A percentile compares a stretch with the other conserved stretches of the same genome.
Conservation (phyloP, 2,329 filamentous ascomycete species). For the Juglanconis juglandina region DNA sequence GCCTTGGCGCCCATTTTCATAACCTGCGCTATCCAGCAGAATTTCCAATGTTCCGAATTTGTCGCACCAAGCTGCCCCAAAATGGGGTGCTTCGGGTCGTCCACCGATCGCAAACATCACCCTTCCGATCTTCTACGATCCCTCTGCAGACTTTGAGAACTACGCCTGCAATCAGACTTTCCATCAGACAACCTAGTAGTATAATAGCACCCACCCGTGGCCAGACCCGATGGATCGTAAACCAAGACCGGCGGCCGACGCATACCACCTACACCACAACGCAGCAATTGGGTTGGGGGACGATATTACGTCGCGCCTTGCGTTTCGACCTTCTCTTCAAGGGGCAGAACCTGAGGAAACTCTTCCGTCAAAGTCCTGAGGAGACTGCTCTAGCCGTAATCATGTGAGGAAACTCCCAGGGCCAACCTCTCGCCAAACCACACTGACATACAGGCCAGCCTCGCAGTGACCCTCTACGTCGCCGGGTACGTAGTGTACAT, state of each 20-base stretch:
- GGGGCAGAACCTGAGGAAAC: slow-evolving; percentile 33
- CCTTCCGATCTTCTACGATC: neutral
- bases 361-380: slow-evolving; percentile 41
- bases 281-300: neutral
- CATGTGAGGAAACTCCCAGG: slow-evolving; percentile 30
- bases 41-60: slow-evolving; percentile 9
- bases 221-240: slow-evolving; percentile 8
- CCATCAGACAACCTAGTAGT: neutral
- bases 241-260: neutral
- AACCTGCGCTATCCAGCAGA: neutral
- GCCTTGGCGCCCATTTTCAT: neutral
- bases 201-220: neutral
- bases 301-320: slow-evolving; percentile 11
- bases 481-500: slow-evolving; percentile 37
- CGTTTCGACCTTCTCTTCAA: slow-evolving; percentile 34
- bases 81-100: slow-evolving; percentile 11
- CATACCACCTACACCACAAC: slow-evolving; percentile 1
- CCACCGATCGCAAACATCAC: neutral
- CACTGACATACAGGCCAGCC: slow-evolving; percentile 30
- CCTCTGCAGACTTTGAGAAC: neutral
- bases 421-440: slow-evolving; percentile 24
- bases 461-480: slow-evolving; percentile 31
- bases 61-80: slow-evolving; percentile 9
- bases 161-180: neutral
- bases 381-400: slow-evolving; percentile 41